Conservation (phyloP, 225 moss, liverwort and hornwort genomes). For the Antitrichia curtipendula region DNA sequence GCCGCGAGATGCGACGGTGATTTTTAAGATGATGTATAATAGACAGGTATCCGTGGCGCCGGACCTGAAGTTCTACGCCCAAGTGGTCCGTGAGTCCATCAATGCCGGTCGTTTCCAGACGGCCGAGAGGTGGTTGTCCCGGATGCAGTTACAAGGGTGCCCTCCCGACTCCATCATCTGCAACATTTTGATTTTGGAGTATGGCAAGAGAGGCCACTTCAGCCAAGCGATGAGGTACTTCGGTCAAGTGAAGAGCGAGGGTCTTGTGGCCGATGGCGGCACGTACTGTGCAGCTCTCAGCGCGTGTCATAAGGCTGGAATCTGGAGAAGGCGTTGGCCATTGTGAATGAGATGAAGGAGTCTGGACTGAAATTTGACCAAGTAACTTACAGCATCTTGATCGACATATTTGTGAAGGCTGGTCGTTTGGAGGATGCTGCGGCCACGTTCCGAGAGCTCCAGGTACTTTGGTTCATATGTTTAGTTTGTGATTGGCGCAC, state of each 20-base stretch:
- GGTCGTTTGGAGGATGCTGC: constrained; percentile 50
- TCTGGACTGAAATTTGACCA: constrained; percentile 27
- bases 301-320: constrained; percentile 49
- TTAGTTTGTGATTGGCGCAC: background rate
- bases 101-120: constrained; percentile 20
- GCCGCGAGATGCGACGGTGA: constrained; percentile 28
- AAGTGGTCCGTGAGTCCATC: constrained; percentile 31
- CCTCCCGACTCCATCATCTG: constrained; percentile 12
- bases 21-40: constrained; percentile 50
- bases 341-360: constrained; percentile 45
- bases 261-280: constrained; percentile 14
- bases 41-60: constrained; percentile 27
- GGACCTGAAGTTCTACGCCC: constrained; percentile 37
- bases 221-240: constrained; percentile 27
- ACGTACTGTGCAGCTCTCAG: constrained; percentile 46
- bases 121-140: constrained; percentile 41
- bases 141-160: constrained; percentile 28
- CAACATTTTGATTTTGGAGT: constrained; percentile 35
- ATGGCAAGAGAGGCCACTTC: constrained; percentile 36
- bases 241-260: constrained; percentile 17
- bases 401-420: constrained; percentile 61
- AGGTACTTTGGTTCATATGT: background rate
- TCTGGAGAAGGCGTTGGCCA: constrained; percentile 13
- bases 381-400: constrained; percentile 46
- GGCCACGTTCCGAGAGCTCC: constrained; percentile 34